Evolutionary conservation across 257 asterid species (phyloP).

Genomic region (Gentiana straminea): DNA sequence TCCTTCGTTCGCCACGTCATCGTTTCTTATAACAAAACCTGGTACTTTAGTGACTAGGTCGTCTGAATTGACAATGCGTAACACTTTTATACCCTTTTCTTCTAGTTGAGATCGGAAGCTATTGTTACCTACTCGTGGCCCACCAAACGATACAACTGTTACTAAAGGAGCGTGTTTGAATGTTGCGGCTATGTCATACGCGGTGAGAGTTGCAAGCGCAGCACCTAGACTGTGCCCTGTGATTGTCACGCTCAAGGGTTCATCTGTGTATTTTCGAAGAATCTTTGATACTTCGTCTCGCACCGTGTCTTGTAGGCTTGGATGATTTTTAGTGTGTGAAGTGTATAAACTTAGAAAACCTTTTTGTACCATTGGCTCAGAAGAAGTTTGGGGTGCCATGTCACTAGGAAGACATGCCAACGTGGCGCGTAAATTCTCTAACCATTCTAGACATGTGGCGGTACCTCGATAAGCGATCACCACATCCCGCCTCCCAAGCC

Average conservation of each 20-base stretch:
- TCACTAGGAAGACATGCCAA: slow-evolving; percentile 39
- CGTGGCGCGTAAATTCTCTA: slow-evolving; percentile 65
- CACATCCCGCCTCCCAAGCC: slow-evolving; percentile 78
- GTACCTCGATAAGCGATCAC: slow-evolving; percentile 87
- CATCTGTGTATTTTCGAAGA: slow-evolving; percentile 19
- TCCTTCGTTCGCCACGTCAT: slow-evolving; percentile 11
- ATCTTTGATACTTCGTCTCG: slow-evolving; percentile 32
- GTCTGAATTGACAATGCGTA: slow-evolving; percentile 15
- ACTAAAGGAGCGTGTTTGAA: slow-evolving; percentile 9
- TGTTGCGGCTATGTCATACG: slow-evolving; percentile 34
- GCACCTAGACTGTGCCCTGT: slow-evolving; percentile 39
- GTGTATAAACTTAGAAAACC: slow-evolving; percentile 81
- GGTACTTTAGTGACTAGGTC: slow-evolving; percentile 17
- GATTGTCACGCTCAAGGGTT: slow-evolving; percentile 32
- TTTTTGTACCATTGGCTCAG: slow-evolving; percentile 57
- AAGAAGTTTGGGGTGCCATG: slow-evolving; percentile 20
- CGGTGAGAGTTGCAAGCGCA: slow-evolving; percentile 30
- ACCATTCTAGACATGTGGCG: slow-evolving; percentile 77
- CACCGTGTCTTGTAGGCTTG: slow-evolving; percentile 37
- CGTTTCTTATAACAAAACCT: slow-evolving; percentile 13
- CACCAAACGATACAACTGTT: slow-evolving; percentile 13
- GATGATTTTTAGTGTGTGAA: slow-evolving; percentile 15
- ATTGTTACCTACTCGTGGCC: slow-evolving; percentile 25
- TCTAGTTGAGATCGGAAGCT: slow-evolving; percentile 15
- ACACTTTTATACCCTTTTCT: slow-evolving; percentile 10